A percentile compares a stretch with the other conserved stretches of the same genome.
Evolutionary conservation across 176 grass and related monocot genomes (phyloP).

Genomic region (Oryza meridionalis): DNA sequence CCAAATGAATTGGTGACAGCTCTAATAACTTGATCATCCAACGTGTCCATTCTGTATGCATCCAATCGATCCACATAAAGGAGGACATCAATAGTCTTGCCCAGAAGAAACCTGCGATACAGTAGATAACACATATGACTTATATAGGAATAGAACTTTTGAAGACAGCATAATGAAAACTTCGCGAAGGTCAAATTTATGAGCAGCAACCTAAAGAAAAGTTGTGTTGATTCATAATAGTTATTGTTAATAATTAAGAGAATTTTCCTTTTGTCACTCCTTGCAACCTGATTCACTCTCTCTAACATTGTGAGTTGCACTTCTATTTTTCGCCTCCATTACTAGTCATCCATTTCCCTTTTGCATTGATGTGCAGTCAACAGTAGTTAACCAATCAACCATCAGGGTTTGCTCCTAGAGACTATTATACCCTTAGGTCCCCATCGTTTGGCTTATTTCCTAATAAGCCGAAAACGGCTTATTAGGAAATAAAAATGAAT

Average conservation of each 20-base stretch:
- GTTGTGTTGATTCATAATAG: background rate
- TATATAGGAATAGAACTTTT: background rate
- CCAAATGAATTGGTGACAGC: constrained; percentile 83
- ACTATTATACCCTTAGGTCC: background rate
- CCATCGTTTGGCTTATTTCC: too few relatives aligned
- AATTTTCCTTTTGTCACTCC: background rate
- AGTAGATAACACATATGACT: constrained; percentile 28
- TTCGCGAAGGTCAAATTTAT: constrained; percentile 7
- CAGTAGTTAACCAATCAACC: background rate
- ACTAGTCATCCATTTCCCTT: background rate
- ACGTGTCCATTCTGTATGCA: constrained; percentile 83
- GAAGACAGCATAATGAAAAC: constrained; percentile 20
- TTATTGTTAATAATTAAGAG: background rate
- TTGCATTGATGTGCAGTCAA: background rate
- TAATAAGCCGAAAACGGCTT: too few relatives aligned
- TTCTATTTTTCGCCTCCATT: background rate
- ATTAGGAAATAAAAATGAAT: too few relatives aligned
- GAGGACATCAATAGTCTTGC: constrained; percentile 95
- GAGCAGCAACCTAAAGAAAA: background rate
- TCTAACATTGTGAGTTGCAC: background rate
- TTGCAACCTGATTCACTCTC: background rate
- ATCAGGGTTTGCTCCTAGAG: background rate
- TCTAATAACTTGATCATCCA: constrained; percentile 83
- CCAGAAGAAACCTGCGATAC: constrained; percentile 81
- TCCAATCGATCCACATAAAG: constrained; percentile 92